Evolutionary conservation across 805 yeast genomes (phyloP).

Genomic region (Ascoidea rubescens): DNA sequence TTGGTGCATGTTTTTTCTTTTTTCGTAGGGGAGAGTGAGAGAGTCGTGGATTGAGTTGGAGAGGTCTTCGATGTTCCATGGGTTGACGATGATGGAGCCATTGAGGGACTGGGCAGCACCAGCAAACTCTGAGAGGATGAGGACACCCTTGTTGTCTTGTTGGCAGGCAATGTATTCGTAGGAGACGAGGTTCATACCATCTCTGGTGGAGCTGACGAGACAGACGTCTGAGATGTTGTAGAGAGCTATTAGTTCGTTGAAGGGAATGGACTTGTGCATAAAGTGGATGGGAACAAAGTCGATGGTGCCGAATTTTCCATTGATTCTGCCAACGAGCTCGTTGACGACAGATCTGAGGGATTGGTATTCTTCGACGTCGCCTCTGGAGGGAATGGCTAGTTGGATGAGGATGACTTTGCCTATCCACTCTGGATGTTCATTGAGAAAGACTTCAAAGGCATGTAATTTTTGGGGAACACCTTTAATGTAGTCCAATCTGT

Average conservation of each 20-base stretch:
- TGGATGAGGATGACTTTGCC: conserved; percentile 94
- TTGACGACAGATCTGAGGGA: conserved; percentile 86
- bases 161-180: conserved; percentile 97
- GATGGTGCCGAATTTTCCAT: conserved; percentile 91
- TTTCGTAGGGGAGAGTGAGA: conserved; percentile 73
- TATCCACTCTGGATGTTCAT: conserved; percentile 94
- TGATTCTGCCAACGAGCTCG: conserved; percentile 91
- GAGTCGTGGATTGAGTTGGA: conserved; percentile 79
- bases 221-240: conserved; percentile 84
- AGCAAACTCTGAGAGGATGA: conserved; percentile 87
- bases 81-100: conserved; percentile 89
- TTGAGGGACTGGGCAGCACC: conserved; percentile 98
- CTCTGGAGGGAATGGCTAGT: conserved; percentile 95
- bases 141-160: conserved; percentile 67
- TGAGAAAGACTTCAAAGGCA: conserved; percentile 85
- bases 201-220: conserved; percentile 86
- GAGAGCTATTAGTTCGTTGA: conserved; percentile 81
- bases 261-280: conserved; percentile 83
- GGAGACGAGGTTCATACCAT: conserved; percentile 95
- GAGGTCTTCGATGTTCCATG: conserved; percentile 96
- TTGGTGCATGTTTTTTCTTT: conserved; percentile 62
- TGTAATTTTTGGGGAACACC: conserved; percentile 97
- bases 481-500: conserved; percentile 89
- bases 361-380: conserved; percentile 97
- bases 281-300: conserved; percentile 97